Conservation (phyloP, 208 protist species). For the Trypanosomatidae sp. region DNA sequence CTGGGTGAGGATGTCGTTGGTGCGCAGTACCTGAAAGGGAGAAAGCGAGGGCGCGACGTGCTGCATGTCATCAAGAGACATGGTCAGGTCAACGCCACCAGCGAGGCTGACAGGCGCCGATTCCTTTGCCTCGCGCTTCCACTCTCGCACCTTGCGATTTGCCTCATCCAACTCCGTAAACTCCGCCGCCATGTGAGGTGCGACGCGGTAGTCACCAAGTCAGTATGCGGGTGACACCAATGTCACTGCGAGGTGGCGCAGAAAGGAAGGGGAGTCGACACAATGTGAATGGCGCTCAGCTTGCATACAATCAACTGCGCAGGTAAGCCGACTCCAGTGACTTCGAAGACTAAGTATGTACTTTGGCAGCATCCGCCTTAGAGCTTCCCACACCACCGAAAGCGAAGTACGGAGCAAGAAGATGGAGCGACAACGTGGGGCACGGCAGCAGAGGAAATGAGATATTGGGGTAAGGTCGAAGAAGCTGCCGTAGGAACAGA, state of each 20-base stretch:
- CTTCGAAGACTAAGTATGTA: not conserved
- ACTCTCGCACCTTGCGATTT: slow-evolving; percentile 39
- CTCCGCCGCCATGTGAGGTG: not conserved
- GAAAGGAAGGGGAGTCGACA: not conserved
- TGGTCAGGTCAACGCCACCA: slow-evolving; percentile 39
- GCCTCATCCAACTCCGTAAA: slow-evolving; percentile 31
- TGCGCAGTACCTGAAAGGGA: slow-evolving; percentile 35
- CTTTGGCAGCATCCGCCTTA: not conserved
- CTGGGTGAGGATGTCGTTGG: slow-evolving; percentile 27
- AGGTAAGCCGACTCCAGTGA: not conserved
- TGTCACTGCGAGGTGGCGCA: not conserved
- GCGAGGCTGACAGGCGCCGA: slow-evolving; percentile 20
- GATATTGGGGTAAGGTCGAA: not conserved
- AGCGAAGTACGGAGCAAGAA: not conserved
- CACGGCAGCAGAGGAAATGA: not conserved
- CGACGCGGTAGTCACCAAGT: not conserved
- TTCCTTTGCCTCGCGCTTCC: slow-evolving; percentile 40
- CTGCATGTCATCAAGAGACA: slow-evolving; percentile 28
- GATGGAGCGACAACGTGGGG: not conserved
- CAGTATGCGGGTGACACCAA: not conserved
- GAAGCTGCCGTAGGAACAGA: not conserved
- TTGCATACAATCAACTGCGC: not conserved
- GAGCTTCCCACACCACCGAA: not conserved
- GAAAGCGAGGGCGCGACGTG: slow-evolving; percentile 4
- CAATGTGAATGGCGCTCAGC: not conserved